A percentile compares a stretch with the other conserved stretches of the same genome.
Conservation (phyloP, 805 yeast species). For the Komagataella pastoris region DNA sequence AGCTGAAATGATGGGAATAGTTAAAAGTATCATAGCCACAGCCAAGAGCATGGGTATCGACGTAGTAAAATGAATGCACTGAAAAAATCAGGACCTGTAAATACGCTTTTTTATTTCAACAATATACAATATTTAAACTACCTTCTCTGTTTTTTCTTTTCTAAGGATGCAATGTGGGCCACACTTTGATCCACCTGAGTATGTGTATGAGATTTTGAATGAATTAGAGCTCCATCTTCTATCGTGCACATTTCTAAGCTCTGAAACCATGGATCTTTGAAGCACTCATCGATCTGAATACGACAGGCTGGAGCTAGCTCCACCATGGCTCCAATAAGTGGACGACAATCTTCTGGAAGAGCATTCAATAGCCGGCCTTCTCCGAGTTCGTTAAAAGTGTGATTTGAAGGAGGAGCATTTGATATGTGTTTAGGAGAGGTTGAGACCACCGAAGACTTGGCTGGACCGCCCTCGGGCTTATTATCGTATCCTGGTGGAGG, state of each 20-base stretch:
- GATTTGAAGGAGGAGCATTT: constrained; percentile 17
- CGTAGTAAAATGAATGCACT: constrained; percentile 42
- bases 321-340: constrained; percentile 64
- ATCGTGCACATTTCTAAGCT: constrained; percentile 61
- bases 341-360: constrained; percentile 54
- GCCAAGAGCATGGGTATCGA: constrained; percentile 85
- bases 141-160: constrained; percentile 53
- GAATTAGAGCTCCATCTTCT: constrained; percentile 16
- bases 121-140: not conserved
- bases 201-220: constrained; percentile 59
- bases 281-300: constrained; percentile 67
- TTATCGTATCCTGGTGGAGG: constrained; percentile 23
- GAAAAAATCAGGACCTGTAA: not conserved
- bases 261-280: constrained; percentile 57
- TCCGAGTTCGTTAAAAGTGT: constrained; percentile 57
- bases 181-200: constrained; percentile 86
- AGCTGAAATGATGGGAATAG: constrained; percentile 59
- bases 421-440: not conserved
- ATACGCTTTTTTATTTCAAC: not conserved
- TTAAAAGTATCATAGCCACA: constrained; percentile 72
- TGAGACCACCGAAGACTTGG: constrained; percentile 1
- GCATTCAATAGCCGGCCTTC: constrained; percentile 62
- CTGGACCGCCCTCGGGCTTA: constrained; percentile 4
- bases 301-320: constrained; percentile 79
- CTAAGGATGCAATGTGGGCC: constrained; percentile 91